Base-by-base conservation (phyloP, 2,329 filamentous ascomycete genomes). In the Nannizziopsis barbatae region DNA sequence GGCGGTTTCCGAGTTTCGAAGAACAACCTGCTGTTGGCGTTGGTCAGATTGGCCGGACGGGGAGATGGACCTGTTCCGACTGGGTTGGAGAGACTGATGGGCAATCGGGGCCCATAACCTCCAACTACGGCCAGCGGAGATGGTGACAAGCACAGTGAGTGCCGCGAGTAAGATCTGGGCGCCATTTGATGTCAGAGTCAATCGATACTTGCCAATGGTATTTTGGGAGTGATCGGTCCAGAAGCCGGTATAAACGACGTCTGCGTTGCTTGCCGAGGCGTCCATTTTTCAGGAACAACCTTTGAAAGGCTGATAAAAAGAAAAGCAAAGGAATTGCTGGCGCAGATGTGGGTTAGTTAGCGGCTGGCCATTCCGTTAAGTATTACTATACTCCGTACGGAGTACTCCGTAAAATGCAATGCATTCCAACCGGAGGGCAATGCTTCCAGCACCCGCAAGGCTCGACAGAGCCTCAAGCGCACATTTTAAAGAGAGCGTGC, bases 71-170 rank as follows among this genome's bases (percentile, higher is more conserved):
- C 27, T 45, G 14, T 14, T 20, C 12, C 38, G 43, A 14, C 35
- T 12, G 11, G 18, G 35, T 20, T 45, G 18, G n/a, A 45, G 35
- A 9, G 18, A 11, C 5, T 30, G 38, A 36, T 45, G 43, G 20
- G 20, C 35, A n/a, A 20, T 33, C 12, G 43, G 38, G 2, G 17
- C 27, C 43, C 43, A 45, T 1, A 45, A 22, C n/a, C 35, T 45
- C 43, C 43, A 45, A 12, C 43, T 45, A 20, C 43, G 43, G n/a
- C 43, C 35, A 18, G 45, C 37, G n/a, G 37, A 47, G 39, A 47
- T 37, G 10, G 45, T 47, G 22, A 47, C 45, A 14, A 47, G 45
- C 35, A 47, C 45, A 20, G 45, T 47, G 17, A 47, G 45, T 9
- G 39, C 37, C 5, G 45, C 45, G 15, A 47, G 15, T 30, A 47